phyloP scores from a whole-genome alignment of 176 grass and related monocot species.

The Carex scoparia region DNA sequence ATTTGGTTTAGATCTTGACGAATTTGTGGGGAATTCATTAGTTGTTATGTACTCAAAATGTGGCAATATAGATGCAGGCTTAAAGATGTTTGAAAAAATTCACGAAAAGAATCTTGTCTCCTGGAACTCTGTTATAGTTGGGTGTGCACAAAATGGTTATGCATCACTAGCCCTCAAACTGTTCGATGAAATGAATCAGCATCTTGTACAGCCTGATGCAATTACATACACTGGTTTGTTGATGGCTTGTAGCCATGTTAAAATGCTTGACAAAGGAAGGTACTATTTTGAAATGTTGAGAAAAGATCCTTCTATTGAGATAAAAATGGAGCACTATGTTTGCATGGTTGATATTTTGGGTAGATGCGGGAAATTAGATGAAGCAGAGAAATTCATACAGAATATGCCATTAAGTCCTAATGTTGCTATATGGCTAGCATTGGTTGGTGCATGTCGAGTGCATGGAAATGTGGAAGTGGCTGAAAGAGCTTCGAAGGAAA shows the following conservation, averaged over 20 bases:
- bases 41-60: conserved; percentile 71
- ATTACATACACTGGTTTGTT: conserved; percentile 50
- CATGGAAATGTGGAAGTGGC: conserved; percentile 52
- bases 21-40: conserved; percentile 55
- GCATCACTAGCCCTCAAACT: conserved; percentile 31
- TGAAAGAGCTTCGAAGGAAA: conserved; percentile 32
- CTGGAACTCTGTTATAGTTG: conserved; percentile 66
- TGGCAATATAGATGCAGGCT: conserved; percentile 41
- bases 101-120: conserved; percentile 46
- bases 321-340: conserved; percentile 57
- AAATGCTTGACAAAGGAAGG: conserved; percentile 41
- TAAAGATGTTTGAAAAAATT: conserved; percentile 39
- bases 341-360: conserved; percentile 68
- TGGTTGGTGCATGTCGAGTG: conserved; percentile 59
- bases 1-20: conserved; percentile 43
- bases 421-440: conserved; percentile 40
- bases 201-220: conserved; percentile 42
- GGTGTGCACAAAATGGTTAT: conserved; percentile 57
- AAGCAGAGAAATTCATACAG: conserved; percentile 49
- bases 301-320: conserved; percentile 29
- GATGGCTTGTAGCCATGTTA: conserved; percentile 61
- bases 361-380: conserved; percentile 40
- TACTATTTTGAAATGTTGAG: conserved; percentile 37
- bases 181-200: conserved; percentile 39
- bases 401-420: conserved; percentile 46